Base-by-base conservation (phyloP, 2,329 filamentous ascomycete genomes). In the Pseudocercospora crystallina region DNA sequence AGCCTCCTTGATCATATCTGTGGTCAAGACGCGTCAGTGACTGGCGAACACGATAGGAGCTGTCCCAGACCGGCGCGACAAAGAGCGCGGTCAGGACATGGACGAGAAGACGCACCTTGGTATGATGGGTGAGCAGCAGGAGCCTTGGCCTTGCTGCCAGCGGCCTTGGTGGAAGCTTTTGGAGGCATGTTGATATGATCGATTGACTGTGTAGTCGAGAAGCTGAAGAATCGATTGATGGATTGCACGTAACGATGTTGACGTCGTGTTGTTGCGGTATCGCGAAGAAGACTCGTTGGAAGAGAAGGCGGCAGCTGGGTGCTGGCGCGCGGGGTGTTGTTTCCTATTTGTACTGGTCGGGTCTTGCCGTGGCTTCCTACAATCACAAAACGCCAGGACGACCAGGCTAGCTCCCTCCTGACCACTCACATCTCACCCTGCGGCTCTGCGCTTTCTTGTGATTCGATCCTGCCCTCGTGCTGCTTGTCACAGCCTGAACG, bases 1-100 rank as follows among this genome's bases (percentile, higher is more conserved):
- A 62, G 83, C 84, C 71, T 86, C 83, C 74, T 85, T 85, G 72
- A 87, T 84, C 84, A 87, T 86, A 73, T 85, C 83, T 85, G 71
- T 68, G 67, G 37, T 61, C 59, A 62, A 50, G 62, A 77, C 83
- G 75, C 82, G 79, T 69, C 80, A 71, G 70, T 61, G 58, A 66
- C 72, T 65, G 80, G 56, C 53, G 58, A 60, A 58, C 37, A 59
- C 47, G 58, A 60, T 57, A 15, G 10, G 48, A 55, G 51, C 38
- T 43, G 37, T 49, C 39, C 43, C 49, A 14, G 26, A 29, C 30
- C 43, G 49, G 20, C 47, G 57, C 57, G 57, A 59, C 57, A 47
- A 51, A n/a, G 31, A 47, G 40, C 12, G 54, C 54, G 51, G 17
- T 30, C 44, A 43, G 47, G 41, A 39, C 14, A 44, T 73, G 71